Evolutionary conservation across 2,329 filamentous ascomycete genomes (phyloP).

Genomic region (Achaetomium macrosporum): DNA sequence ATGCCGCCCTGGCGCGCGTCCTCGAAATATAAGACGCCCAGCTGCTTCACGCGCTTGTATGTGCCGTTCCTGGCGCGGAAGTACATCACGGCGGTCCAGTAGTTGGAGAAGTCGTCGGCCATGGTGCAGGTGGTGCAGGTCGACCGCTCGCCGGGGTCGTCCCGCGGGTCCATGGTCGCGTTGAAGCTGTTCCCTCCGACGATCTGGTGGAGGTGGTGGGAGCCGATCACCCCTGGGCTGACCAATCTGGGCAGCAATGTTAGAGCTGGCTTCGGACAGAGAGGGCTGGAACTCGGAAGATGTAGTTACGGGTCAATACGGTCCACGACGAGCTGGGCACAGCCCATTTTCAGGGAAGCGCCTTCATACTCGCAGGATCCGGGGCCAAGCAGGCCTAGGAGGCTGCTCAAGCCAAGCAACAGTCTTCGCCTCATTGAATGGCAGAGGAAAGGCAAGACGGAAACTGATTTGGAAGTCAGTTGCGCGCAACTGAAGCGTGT

Average conservation of each 20-base stretch:
- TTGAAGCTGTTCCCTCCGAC: slow-evolving; percentile 20
- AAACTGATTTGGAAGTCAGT: too few species aligned
- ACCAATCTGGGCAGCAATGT: slow-evolving; percentile 6
- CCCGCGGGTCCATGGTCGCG: slow-evolving; percentile 13
- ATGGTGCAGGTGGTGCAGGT: too few species aligned
- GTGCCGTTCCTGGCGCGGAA: slow-evolving; percentile 15
- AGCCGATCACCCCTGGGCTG: slow-evolving; percentile 11
- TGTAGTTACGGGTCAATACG: slow-evolving; percentile 19
- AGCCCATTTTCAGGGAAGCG: slow-evolving; percentile 8
- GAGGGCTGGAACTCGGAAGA: background rate
- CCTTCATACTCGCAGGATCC: background rate
- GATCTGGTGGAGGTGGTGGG: slow-evolving; percentile 19
- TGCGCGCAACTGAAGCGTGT: too few species aligned
- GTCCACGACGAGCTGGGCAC: slow-evolving; percentile 19
- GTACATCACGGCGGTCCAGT: slow-evolving; percentile 21
- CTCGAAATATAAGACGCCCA: slow-evolving; percentile 1
- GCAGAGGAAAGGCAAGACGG: too few species aligned
- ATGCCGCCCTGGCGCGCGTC: slow-evolving; percentile 18
- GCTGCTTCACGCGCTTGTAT: slow-evolving; percentile 15
- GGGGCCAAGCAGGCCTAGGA: background rate
- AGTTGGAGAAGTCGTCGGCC: slow-evolving; percentile 23
- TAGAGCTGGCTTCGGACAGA: background rate
- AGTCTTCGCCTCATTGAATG: background rate
- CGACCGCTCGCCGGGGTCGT: slow-evolving; percentile 6
- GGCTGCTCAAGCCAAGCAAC: background rate